Base-by-base conservation (phyloP, 2,329 filamentous ascomycete genomes). In the Myriosclerotinia curreyana region DNA sequence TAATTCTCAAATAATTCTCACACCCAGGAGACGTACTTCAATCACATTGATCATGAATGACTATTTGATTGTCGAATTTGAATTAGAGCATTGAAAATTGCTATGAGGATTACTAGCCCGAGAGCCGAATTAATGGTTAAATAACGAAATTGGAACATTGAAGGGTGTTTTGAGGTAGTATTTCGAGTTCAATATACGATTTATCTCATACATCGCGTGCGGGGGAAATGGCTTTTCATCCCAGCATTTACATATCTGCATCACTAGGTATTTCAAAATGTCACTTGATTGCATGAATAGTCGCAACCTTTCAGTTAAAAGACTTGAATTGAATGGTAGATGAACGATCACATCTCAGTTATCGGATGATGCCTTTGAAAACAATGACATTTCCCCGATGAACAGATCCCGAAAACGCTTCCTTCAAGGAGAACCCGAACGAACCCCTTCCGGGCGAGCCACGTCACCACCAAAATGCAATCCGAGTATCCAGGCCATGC, bases 221-320 rank as follows among this genome's bases (percentile, higher is more conserved):
- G 31, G 42, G 31, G 8, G 38, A 25, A 11, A 34, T 15, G 4
- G n/a, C 14, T 44, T 48, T 48, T 48, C 28, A 60, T 40, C 44
- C 31, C 46, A 60, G 31, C 11, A 31, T 34, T n/a, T n/a, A n/a
- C n/a, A n/a, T 31, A 40, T 51, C 42, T 40, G 58, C 22, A 60
- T 28, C 12, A 31, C n/a, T n/a, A n/a, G n/a, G 31, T 17, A 7
- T 20, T 60, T 22, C 28, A 5, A 60, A 31, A 31, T n/a, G 46
- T 36, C 46, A 52, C 22, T 40, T 20, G 6, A 40, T 51, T 20
- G 38, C 58, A 60, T 60, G 36, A 52, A 25, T 22, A 38, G 31
- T 40, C 28, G 11, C 46, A 60, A 31, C 22, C 15, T 31, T 51
- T 14, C 51, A 52, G 20, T 40, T 6, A 51, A 51, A 40, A 40